Conservation (phyloP, 441 rosid species). For the Populus trichocarpa region DNA sequence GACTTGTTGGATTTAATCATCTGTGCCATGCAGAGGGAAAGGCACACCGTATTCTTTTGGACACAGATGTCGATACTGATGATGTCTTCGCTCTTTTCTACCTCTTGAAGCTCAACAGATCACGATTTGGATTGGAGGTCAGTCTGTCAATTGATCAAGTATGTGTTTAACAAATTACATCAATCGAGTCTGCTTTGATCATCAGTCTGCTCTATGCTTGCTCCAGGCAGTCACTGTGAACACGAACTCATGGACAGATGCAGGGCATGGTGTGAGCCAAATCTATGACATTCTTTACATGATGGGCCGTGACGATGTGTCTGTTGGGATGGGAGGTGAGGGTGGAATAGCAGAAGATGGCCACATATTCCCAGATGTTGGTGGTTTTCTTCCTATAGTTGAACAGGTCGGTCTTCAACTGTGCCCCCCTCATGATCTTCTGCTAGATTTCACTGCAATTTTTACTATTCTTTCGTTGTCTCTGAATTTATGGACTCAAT, state of each 20-base stretch:
- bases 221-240: slow-evolving; percentile 68
- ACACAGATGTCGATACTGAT: slow-evolving; percentile 85
- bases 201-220: neutral
- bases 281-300: slow-evolving; percentile 81
- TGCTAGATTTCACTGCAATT: neutral
- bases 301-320: slow-evolving; percentile 79
- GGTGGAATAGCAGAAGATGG: slow-evolving; percentile 71
- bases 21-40: slow-evolving; percentile 28
- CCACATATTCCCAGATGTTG: slow-evolving; percentile 63
- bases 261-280: slow-evolving; percentile 83
- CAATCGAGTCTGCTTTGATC: neutral
- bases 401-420: slow-evolving; percentile 68
- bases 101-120: slow-evolving; percentile 71
- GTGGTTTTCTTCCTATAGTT: slow-evolving; percentile 81
- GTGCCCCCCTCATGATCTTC: neutral
- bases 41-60: slow-evolving; percentile 62
- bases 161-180: neutral
- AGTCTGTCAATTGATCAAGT: neutral
- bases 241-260: slow-evolving; percentile 78
- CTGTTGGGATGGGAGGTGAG: slow-evolving; percentile 94
- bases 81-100: slow-evolving; percentile 81
- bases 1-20: slow-evolving; percentile 24
- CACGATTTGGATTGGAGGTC: slow-evolving; percentile 75
- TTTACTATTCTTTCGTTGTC: neutral
- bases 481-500: neutral